Evolutionary conservation across 2,329 filamentous ascomycete species (phyloP).

Genomic region (Hypomyces rosellus): DNA sequence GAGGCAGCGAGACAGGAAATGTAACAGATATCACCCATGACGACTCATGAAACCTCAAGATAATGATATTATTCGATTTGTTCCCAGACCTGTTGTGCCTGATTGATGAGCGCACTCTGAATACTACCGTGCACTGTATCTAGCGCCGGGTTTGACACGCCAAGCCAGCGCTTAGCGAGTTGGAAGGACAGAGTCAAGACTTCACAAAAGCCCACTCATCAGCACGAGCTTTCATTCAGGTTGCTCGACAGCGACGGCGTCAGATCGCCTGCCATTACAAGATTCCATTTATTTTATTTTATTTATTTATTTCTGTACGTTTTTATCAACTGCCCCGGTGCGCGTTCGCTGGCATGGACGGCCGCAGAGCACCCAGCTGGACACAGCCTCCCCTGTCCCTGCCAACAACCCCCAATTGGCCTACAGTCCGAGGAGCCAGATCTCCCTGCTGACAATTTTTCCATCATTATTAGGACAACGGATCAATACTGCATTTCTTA

Average conservation of each 20-base stretch:
- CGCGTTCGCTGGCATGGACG: neutral
- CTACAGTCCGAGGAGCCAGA: slow-evolving; percentile 11
- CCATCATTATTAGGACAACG: slow-evolving; percentile 5
- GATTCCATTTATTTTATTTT: slow-evolving; percentile 12
- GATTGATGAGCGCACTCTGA: slow-evolving; percentile 2
- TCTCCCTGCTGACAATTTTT: slow-evolving; percentile 13
- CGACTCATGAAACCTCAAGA: neutral
- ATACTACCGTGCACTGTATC: slow-evolving; percentile 11
- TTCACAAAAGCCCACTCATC: slow-evolving; percentile 22
- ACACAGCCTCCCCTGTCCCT: slow-evolving; percentile 12
- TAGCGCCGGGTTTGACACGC: slow-evolving; percentile 23
- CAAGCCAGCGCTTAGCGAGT: slow-evolving; percentile 29
- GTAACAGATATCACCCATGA: slow-evolving; percentile 1
- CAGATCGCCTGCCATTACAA: slow-evolving; percentile 20
- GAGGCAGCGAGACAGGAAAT: slow-evolving; percentile 5
- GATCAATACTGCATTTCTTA: slow-evolving; percentile 3
- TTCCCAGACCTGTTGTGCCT: slow-evolving; percentile 3
- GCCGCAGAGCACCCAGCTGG: neutral
- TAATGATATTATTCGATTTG: slow-evolving; percentile 5
- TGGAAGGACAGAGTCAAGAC: slow-evolving; percentile 14
- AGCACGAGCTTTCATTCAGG: slow-evolving; percentile 17
- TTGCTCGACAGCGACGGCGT: slow-evolving; percentile 20
- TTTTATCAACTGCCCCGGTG: slow-evolving; percentile 6
- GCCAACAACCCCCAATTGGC: slow-evolving; percentile 16
- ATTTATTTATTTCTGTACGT: slow-evolving; percentile 3